Evolutionary conservation across 345 rosid genomes (phyloP).

Genomic region (Capsella bursapastoris): DNA sequence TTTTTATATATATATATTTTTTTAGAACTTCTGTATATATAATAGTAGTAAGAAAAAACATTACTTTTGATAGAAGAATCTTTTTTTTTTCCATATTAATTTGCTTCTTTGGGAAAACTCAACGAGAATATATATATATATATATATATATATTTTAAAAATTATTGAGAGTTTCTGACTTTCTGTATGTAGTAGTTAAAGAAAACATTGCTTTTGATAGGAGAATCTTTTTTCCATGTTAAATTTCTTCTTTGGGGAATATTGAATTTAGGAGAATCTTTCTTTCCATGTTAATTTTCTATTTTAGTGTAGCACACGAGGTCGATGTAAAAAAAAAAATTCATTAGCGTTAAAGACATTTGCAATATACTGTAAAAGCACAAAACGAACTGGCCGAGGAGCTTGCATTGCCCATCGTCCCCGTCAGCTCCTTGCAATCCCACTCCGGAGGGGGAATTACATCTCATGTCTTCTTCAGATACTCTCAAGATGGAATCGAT

Average conservation of each 20-base stretch:
- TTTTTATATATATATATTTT: no score
- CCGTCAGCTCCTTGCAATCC: background rate
- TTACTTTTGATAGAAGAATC: background rate
- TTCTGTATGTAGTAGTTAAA: no score
- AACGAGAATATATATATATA: no score
- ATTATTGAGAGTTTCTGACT: no score
- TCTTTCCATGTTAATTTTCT: background rate
- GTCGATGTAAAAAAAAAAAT: background rate
- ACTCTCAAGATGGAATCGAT: background rate
- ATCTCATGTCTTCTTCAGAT: background rate
- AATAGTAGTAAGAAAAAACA: background rate
- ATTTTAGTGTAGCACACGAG: background rate
- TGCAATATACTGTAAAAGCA: background rate
- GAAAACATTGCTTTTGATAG: background rate
- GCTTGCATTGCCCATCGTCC: no score
- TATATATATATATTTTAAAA: no score
- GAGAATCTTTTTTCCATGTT: background rate
- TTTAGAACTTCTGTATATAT: background rate
- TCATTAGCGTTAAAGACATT: background rate
- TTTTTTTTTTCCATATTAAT: background rate
- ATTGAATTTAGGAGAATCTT: background rate
- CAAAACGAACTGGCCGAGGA: background rate
- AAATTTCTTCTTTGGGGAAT: background rate
- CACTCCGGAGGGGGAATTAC: background rate
- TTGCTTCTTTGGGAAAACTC: no score